Base-by-base conservation (phyloP, 306 rosid genomes). In the Erythrophleum fordii region DNA sequence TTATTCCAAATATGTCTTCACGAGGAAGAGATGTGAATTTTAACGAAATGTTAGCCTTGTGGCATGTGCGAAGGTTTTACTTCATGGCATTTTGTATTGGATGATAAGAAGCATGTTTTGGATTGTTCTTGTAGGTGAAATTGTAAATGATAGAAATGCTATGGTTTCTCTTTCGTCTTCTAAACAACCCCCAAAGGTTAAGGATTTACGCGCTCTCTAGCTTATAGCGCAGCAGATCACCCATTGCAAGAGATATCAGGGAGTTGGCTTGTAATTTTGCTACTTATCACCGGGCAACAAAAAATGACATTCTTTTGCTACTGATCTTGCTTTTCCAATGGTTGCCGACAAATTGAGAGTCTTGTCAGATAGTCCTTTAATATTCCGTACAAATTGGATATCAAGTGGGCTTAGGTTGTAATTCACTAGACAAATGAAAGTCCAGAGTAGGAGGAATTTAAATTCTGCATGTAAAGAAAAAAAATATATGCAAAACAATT, bases 1-100 rank as follows among this genome's bases (percentile, higher is more conserved):
- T 97, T 0, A 92, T 92, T 55, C 97, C 97, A 14, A 94, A 92
- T 74, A 86, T 94, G 97, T 59, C 97, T 94, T 49, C 98, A 92
- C 22, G 97, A 92, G 61, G 97, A 94, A 12, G 94, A 94, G 86
- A 97, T 92, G 60, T 94, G 90, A 92, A 48, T 69, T 75, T 39
- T 39, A 7, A 39, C 8, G 8, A 26, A 1, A 37, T 23, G 8
- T 37, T 13, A 0, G 67, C 16, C 3, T 60, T 26, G 8, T 60
- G 35, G 34, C 41, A 1, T 18, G 2, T 4, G 23, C 26, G 62
- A 56, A 45, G 51, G 51, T 45, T 45, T 45, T 17, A 17, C 51
- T 45, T 45, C 2, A 17, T 1, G 51, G 17, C 51, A 45, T 0
- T 45, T 45, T 12, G 17, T 11, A 45, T 45, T 45, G 17, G 51